phyloP scores from a whole-genome alignment of 805 yeast species.

The Myxozyma geophila region DNA sequence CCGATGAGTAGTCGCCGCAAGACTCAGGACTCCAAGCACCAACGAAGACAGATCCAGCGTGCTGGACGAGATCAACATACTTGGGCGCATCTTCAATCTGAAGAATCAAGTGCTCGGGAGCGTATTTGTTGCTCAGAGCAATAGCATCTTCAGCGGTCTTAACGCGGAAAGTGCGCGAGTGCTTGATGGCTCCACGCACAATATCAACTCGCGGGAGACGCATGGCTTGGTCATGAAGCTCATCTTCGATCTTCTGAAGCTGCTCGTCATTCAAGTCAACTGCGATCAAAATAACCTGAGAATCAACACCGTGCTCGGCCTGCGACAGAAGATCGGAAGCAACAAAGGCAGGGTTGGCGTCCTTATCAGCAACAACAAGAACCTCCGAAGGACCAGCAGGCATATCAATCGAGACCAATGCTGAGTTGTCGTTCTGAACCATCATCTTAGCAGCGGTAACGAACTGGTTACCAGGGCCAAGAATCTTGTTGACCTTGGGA shows the following conservation, averaged over 20 bases:
- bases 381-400: slow-evolving; percentile 99
- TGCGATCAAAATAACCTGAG: slow-evolving; percentile 92
- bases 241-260: slow-evolving; percentile 72
- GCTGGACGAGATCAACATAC: slow-evolving; percentile 73
- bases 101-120: slow-evolving; percentile 96
- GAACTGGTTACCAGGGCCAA: slow-evolving; percentile 99
- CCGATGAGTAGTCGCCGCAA: slow-evolving; percentile 89
- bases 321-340: slow-evolving; percentile 96
- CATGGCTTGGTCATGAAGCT: slow-evolving; percentile 82
- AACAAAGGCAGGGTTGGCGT: slow-evolving; percentile 92
- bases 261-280: slow-evolving; percentile 67
- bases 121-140: slow-evolving; percentile 84
- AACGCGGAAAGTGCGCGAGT: slow-evolving; percentile 80
- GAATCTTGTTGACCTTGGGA: slow-evolving; percentile 92
- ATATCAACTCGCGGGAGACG: slow-evolving; percentile 90
- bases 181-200: slow-evolving; percentile 87
- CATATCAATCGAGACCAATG: slow-evolving; percentile 96
- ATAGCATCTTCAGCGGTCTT: slow-evolving; percentile 77
- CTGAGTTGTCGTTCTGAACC: slow-evolving; percentile 92
- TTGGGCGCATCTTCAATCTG: slow-evolving; percentile 80
- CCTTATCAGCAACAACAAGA: slow-evolving; percentile 79
- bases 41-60: slow-evolving; percentile 96
- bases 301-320: slow-evolving; percentile 98
- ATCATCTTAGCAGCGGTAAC: slow-evolving; percentile 99
- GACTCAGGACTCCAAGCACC: slow-evolving; percentile 97